Percentiles rank a stretch among this genome's conserved stretches.
phyloP scores from a whole-genome alignment of 2,329 filamentous ascomycete species.

The Fusarium subglutinans region DNA sequence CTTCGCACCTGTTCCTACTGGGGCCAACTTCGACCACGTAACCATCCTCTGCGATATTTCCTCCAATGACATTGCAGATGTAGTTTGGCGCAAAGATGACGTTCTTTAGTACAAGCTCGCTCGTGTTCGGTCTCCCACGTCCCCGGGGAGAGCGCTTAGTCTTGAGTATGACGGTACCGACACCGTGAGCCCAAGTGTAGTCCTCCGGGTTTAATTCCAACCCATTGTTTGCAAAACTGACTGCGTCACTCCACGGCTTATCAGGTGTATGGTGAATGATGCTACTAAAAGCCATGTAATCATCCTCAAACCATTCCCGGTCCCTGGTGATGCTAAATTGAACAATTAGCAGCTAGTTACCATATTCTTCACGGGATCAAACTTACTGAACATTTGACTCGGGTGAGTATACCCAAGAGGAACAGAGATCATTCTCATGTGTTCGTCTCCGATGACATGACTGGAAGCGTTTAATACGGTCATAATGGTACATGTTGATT shows the following conservation, averaged over 20 bases:
- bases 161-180: neutral
- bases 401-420: neutral
- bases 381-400: neutral
- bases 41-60: neutral
- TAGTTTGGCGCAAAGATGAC: neutral
- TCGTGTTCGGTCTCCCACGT: too few relatives aligned
- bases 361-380: fast-evolving
- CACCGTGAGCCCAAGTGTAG: neutral
- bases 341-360: neutral
- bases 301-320: neutral
- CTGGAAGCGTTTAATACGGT: too few relatives aligned
- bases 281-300: neutral
- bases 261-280: fast-evolving
- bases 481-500: neutral
- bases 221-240: neutral
- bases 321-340: neutral
- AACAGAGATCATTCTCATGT: fast-evolving
- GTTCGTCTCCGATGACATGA: neutral
- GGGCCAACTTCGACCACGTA: neutral
- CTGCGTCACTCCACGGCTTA: neutral
- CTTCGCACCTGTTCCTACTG: too few relatives aligned
- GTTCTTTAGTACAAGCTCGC: neutral
- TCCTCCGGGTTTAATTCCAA: neutral
- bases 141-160: neutral
- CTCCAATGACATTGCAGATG: neutral